Conservation (phyloP, 148 eudicot genomes). For the Dysphania ambrosioides region DNA sequence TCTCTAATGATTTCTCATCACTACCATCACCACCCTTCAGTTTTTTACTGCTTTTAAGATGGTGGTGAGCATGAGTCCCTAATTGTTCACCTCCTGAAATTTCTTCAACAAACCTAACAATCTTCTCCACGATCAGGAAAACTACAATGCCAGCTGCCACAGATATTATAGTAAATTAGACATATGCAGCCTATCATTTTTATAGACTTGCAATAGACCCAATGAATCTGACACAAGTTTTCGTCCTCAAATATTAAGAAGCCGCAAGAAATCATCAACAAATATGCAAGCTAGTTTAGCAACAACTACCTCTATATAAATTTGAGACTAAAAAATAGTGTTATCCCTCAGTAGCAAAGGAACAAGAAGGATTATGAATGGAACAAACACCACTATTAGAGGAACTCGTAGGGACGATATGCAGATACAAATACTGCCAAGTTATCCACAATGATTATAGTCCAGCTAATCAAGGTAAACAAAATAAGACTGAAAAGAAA, state of each 20-base stretch:
- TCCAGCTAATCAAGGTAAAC: background rate
- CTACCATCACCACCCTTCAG: slow-evolving; percentile 46
- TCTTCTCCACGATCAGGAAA: slow-evolving; percentile 83
- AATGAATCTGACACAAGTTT: background rate
- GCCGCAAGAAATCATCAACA: background rate
- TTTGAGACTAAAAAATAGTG: background rate
- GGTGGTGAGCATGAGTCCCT: slow-evolving; percentile 56
- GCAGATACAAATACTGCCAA: background rate
- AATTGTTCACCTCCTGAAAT: slow-evolving; percentile 54
- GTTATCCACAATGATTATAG: background rate
- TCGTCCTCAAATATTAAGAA: background rate
- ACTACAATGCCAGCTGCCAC: slow-evolving; percentile 86
- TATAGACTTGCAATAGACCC: background rate
- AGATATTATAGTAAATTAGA: slow-evolving; percentile 23
- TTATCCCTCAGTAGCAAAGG: background rate
- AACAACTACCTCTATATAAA: background rate
- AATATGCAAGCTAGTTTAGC: background rate
- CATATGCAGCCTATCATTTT: slow-evolving; percentile 3
- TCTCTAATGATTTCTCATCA: slow-evolving; percentile 24
- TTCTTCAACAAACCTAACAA: slow-evolving; percentile 82
- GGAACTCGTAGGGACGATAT: background rate
- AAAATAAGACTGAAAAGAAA: background rate
- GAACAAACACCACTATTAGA: background rate
- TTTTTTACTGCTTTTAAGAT: slow-evolving; percentile 46
- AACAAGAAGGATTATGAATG: background rate